A percentile compares a stretch with the other conserved stretches of the same genome.
Conservation (phyloP, 2,329 filamentous ascomycete genomes). For the Ophiosphaerella herpotricha region DNA sequence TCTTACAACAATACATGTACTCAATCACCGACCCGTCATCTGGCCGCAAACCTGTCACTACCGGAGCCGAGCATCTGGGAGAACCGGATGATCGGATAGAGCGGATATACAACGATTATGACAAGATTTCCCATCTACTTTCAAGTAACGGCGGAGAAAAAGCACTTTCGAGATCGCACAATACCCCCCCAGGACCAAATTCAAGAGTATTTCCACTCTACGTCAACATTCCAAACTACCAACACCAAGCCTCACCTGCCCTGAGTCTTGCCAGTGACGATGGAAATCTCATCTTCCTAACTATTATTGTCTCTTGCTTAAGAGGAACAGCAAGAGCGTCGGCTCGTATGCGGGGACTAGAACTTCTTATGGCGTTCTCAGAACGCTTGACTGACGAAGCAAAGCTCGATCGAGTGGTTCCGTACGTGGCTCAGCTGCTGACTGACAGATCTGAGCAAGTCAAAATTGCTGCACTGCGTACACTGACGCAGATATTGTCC, state of each 20-base stretch:
- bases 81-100: slow-evolving; percentile 95
- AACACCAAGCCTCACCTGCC: slow-evolving; percentile 67
- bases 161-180: slow-evolving; percentile 39
- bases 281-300: slow-evolving; percentile 89
- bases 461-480: slow-evolving; percentile 80
- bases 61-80: slow-evolving; percentile 71
- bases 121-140: slow-evolving; percentile 95
- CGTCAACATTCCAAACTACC: slow-evolving; percentile 83
- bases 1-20: slow-evolving; percentile 97
- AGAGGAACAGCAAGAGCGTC: slow-evolving; percentile 86
- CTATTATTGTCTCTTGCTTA: slow-evolving; percentile 83
- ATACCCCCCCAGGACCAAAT: slow-evolving; percentile 43
- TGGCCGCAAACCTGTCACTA: slow-evolving; percentile 72
- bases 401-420: slow-evolving; percentile 89
- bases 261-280: slow-evolving; percentile 74
- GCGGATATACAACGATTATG: slow-evolving; percentile 89
- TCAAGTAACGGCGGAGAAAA: slow-evolving; percentile 67
- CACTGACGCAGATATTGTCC: slow-evolving; percentile 80
- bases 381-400: slow-evolving; percentile 93
- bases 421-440: slow-evolving; percentile 83
- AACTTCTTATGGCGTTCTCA: slow-evolving; percentile 87
- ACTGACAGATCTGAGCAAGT: slow-evolving; percentile 84
- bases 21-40: slow-evolving; percentile 89
- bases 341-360: slow-evolving; percentile 86
- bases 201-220: slow-evolving; percentile 76